Evolutionary conservation across 108 stramenopile genomes (phyloP).

Genomic region (Cyclotella choctawhatcheeana): DNA sequence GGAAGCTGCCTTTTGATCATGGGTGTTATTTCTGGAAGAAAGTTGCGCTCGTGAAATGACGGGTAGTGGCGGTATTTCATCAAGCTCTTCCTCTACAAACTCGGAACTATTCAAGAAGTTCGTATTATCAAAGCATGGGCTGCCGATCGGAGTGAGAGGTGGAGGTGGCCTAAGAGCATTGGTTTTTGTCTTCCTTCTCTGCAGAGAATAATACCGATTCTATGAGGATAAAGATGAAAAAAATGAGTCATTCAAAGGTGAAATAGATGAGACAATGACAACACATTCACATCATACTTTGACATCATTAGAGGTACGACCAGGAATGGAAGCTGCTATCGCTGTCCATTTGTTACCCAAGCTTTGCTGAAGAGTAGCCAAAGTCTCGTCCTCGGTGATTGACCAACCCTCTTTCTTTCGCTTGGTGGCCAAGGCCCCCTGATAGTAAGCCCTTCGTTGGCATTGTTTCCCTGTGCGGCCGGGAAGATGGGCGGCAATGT

Average conservation of each 20-base stretch:
- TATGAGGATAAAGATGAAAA: background rate
- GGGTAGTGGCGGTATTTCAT: background rate
- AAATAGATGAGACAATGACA: background rate
- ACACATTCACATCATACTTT: background rate
- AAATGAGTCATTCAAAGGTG: background rate
- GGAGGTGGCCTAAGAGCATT: no score
- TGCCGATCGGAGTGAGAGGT: background rate
- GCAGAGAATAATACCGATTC: constrained; percentile 10
- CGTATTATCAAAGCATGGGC: background rate
- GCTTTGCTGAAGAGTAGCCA: constrained; percentile 3
- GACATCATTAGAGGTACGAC: constrained; percentile 7
- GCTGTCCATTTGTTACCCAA: constrained; percentile 5
- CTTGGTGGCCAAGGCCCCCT: background rate
- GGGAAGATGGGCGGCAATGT: background rate
- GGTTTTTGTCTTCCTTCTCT: background rate
- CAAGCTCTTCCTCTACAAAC: background rate
- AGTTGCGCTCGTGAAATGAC: background rate
- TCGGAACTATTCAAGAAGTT: background rate
- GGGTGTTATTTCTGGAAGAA: background rate
- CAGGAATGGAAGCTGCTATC: constrained; percentile 1
- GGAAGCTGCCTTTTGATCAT: background rate
- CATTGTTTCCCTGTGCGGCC: constrained; percentile 28
- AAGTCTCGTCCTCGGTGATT: background rate
- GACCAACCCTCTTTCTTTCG: constrained; percentile 11
- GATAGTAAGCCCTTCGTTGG: background rate